Evolutionary conservation across 345 rosid species (phyloP).

Genomic region (Leavenworthia alabamica): DNA sequence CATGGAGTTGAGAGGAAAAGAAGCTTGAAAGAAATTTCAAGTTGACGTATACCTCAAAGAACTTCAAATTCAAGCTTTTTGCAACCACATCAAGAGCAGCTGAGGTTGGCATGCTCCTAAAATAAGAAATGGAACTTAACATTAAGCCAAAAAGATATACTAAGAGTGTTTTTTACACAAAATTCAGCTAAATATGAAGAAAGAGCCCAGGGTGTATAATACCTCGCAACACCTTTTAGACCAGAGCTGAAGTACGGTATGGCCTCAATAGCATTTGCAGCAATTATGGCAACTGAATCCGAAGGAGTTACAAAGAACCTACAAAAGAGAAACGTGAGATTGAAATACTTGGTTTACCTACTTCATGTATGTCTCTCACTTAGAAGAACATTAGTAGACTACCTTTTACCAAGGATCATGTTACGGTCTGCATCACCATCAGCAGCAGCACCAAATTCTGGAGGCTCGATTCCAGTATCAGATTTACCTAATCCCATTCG

Average conservation of each 20-base stretch:
- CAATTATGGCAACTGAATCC: slow-evolving; percentile 96
- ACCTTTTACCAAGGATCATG: slow-evolving; percentile 70
- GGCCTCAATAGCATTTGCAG: slow-evolving; percentile 90
- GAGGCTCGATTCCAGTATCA: slow-evolving; percentile 52
- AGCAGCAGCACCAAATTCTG: slow-evolving; percentile 96
- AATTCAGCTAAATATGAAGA: not conserved
- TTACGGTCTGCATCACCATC: slow-evolving; percentile 59
- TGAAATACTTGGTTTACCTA: not conserved
- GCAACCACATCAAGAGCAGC: not conserved
- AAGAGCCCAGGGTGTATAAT: not conserved
- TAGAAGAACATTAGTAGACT: not conserved
- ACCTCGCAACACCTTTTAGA: slow-evolving; percentile 99
- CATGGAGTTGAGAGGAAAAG: not conserved
- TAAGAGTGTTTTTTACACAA: not conserved
- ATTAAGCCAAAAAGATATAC: too few relatives aligned
- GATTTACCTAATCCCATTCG: slow-evolving; percentile 88
- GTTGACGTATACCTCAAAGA: too few relatives aligned
- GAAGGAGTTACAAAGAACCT: slow-evolving; percentile 99
- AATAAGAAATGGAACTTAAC: too few relatives aligned
- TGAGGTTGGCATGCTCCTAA: too few relatives aligned
- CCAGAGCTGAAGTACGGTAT: slow-evolving; percentile 94
- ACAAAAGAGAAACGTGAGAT: not conserved
- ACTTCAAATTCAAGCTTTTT: too few relatives aligned
- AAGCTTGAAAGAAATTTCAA: not conserved
- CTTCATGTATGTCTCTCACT: not conserved